Evolutionary conservation across 805 yeast species (phyloP), one percentile per base, ranked within the genome.

Genomic region (Metschnikowia orientalis): DNA sequence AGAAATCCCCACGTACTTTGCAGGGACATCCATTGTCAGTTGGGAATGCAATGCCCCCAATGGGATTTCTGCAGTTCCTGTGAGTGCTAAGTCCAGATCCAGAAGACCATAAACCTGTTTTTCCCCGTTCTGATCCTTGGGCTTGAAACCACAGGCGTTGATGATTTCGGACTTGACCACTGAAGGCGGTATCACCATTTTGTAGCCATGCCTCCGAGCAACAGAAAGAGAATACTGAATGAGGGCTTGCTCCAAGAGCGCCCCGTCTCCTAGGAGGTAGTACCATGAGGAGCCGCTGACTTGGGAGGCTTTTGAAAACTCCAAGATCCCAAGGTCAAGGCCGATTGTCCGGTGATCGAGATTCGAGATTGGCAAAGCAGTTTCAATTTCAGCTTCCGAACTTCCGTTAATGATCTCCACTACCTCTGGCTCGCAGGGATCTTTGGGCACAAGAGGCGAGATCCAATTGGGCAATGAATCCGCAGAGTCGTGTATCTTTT

Each of bases 31-130:
- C 24, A 81, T 61, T 0, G 63, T 57, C 15, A 66, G 63, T 36
- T 81, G 73, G 4, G 81, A 72, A 33, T 75, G 78, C 41, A 81
- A 59, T 0, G 88, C 96, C 1, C 96, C 98, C 17, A 92, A 56
- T 0, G 98, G 86, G 20, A 92, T 90, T 54, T 92, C 98, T 0
- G 97, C 95, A 0, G 98, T 92, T 1, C 97, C 98, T 0, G 90
- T 79, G 18, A 92, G 62, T 23, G 95, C 81, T 31, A 80, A 57
- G 15, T 67, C 66, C 23, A 71, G 72, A 14, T 69, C 68, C 1
- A 63, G 57, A 9, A 90, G 51, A 26, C 72, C 72, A 55, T 89
- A 92, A 0, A 87, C 81, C 54, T 92, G 98, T 31, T 79, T 79
- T 50, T 88, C 97, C 40, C 79, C 77, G 45, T 83, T 82, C 47